phyloP scores from a whole-genome alignment of 2,329 filamentous ascomycete species.

The Dactylonectria estremocensis region DNA sequence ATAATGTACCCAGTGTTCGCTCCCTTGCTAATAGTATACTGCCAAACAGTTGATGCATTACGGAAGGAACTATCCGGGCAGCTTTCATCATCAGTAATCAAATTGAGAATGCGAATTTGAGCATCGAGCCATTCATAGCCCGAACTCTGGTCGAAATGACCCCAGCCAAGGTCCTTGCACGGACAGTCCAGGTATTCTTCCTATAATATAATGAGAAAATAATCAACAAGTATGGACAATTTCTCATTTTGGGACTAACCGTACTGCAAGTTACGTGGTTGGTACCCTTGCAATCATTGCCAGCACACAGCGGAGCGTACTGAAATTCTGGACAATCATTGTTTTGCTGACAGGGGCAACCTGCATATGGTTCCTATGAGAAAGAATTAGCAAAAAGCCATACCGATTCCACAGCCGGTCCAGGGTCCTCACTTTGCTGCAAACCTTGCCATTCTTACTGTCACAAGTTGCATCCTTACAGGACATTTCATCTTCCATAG shows the following conservation, averaged over 20 bases:
- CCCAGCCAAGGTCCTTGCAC: not conserved
- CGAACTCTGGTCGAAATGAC: not conserved
- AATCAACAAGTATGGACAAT: not conserved
- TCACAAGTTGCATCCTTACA: constrained; percentile 5
- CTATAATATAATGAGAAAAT: constrained; percentile 6
- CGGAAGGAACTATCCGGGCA: not conserved
- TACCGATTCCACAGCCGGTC: not conserved
- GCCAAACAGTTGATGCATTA: constrained; percentile 11
- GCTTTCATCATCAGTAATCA: not conserved
- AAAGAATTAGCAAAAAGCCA: not conserved
- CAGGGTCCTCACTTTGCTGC: constrained; percentile 9
- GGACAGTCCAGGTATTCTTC: not conserved
- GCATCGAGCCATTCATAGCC: not conserved
- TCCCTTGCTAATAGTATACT: not conserved
- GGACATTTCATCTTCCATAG: not conserved
- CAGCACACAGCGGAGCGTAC: not conserved
- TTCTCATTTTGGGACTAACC: not conserved
- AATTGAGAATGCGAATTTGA: not conserved
- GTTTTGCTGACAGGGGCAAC: constrained; percentile 10
- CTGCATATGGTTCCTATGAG: constrained; percentile 3
- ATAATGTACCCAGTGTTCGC: constrained; percentile 1
- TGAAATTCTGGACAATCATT: constrained; percentile 6
- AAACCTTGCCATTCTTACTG: constrained; percentile 5
- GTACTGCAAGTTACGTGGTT: not conserved
- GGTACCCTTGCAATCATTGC: not conserved